phyloP scores from a whole-genome alignment of 306 rosid species.

The Senna tora region DNA sequence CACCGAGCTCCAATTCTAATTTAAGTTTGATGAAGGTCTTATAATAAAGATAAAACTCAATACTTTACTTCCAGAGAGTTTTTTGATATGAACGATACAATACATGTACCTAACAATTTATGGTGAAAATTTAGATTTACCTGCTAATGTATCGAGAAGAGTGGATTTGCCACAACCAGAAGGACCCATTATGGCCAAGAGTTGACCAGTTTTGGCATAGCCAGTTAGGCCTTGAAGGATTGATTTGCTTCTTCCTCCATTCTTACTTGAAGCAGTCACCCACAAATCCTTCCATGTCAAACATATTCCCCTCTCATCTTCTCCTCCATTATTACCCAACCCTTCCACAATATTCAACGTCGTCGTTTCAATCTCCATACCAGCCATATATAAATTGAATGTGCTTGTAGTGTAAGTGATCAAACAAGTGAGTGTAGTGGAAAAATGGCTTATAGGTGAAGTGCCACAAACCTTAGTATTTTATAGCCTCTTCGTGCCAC shows the following conservation, averaged over 20 bases:
- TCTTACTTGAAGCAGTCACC: slow-evolving; percentile 45
- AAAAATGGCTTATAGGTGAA: no score
- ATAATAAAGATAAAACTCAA: no score
- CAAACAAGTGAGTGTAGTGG: no score
- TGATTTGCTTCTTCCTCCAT: slow-evolving; percentile 46
- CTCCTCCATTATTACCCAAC: background rate
- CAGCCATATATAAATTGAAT: no score
- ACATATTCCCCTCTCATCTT: slow-evolving; percentile 39
- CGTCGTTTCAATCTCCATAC: slow-evolving; percentile 18
- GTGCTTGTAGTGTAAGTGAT: no score
- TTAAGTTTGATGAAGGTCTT: no score
- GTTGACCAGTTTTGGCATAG: slow-evolving; percentile 53
- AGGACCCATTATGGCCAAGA: slow-evolving; percentile 69
- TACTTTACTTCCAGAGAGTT: no score
- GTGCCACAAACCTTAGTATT: no score
- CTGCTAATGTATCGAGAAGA: slow-evolving; percentile 67
- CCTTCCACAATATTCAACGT: slow-evolving; percentile 19
- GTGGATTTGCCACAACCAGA: slow-evolving; percentile 80
- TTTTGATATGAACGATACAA: no score
- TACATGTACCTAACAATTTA: no score
- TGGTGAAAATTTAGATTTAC: slow-evolving; percentile 15
- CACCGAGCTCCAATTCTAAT: no score
- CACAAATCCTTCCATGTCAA: slow-evolving; percentile 69
- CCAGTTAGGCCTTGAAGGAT: slow-evolving; percentile 65
- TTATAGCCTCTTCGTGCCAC: no score